Base-by-base conservation (phyloP, 345 rosid genomes). In the Reutealis trisperma region DNA sequence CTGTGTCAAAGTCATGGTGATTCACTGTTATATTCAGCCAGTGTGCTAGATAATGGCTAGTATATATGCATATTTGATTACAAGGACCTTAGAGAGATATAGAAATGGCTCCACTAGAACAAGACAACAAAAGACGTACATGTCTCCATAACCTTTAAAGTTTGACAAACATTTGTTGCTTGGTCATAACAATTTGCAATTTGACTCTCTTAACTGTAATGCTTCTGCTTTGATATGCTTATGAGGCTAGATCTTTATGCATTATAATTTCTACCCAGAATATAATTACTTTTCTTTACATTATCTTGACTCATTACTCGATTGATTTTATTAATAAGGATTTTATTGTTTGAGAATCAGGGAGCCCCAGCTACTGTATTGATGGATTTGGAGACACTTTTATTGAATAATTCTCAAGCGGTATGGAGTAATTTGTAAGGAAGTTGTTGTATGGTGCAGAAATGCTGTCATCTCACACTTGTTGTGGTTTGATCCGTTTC, bases 341-440 rank as follows among this genome's bases (percentile, higher is more conserved):
- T 81, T 71, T 51, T 78, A 45, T 47, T 61, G 8, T 58, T 47
- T 73, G 59, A 21, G 25, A 83, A 30, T 81, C 80, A 93, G 98
- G 98, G 87, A 73, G 92, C 98, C 72, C 88, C 90, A 2, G 75
- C 88, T 65, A 45, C 85, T 76, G 77, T 94, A 60, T 85, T 90
- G 84, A 83, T 71, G 74, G 91, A 91, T 70, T 87, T 94, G 89
- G 98, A 93, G 89, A 73, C 81, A 65, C 91, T 93, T 80, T 81
- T 94, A 81, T 84, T 93, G 79, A 85, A 85, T 71, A 90, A 90
- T 87, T 88, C 85, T 83, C 85, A 85, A 84, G 89, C 77, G 97
- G 98, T 94, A 87, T 71, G 77, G 60, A 16, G 41, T 49, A 24
- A 42, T n/a, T 49, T 62, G 7, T 68, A 61, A 70, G 59, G 24